Evolutionary conservation across 805 yeast species (phyloP).

Genomic region (Cyberlindnera petersonii): DNA sequence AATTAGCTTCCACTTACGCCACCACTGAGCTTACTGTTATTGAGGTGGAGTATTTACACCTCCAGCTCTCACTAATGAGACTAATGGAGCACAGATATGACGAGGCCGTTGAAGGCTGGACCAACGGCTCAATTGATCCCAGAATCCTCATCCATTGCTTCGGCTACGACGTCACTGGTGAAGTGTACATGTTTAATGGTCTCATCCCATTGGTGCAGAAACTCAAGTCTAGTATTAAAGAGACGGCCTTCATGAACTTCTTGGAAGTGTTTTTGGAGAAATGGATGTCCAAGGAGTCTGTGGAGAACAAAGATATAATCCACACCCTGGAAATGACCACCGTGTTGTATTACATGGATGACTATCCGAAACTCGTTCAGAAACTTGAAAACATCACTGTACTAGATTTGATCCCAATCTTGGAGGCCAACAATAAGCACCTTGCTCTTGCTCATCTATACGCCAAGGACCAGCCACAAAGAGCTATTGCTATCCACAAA

Average conservation of each 20-base stretch:
- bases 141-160: slow-evolving; percentile 21
- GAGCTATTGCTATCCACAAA: slow-evolving; percentile 11
- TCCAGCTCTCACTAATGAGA: slow-evolving; percentile 32
- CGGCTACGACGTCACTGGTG: slow-evolving; percentile 17
- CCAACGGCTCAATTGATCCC: slow-evolving; percentile 29
- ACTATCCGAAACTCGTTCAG: slow-evolving; percentile 11
- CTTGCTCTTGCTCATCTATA: slow-evolving; percentile 16
- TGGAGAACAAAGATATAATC: slow-evolving; percentile 17
- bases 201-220: slow-evolving; percentile 12
- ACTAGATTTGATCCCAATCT: slow-evolving; percentile 9
- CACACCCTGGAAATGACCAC: slow-evolving; percentile 18
- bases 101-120: slow-evolving; percentile 29
- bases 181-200: slow-evolving; percentile 23
- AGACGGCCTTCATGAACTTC: slow-evolving; percentile 19
- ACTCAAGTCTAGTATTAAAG: slow-evolving; percentile 14
- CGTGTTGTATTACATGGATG: slow-evolving; percentile 12
- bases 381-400: slow-evolving; percentile 3
- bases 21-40: slow-evolving; percentile 34
- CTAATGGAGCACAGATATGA: slow-evolving; percentile 20
- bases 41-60: slow-evolving; percentile 37
- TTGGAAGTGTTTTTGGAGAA: slow-evolving; percentile 21
- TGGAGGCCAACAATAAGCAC: slow-evolving; percentile 11
- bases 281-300: slow-evolving; percentile 21
- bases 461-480: slow-evolving; percentile 2
- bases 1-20: slow-evolving; percentile 28